phyloP scores from a whole-genome alignment of 2,329 filamentous ascomycete species.

The Colletotrichum navitas region DNA sequence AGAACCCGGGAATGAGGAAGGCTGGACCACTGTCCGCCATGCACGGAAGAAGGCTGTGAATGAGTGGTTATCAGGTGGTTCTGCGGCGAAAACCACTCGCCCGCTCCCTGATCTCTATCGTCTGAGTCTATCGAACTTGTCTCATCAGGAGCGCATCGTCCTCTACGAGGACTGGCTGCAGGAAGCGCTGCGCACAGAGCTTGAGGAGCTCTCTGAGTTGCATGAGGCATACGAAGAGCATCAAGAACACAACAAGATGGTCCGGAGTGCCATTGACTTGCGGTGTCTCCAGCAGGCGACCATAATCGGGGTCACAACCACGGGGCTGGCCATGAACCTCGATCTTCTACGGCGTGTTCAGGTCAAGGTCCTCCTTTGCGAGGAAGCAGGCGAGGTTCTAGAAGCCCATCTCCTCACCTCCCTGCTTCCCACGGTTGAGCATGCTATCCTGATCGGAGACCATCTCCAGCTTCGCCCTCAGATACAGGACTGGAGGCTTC shows the following conservation, averaged over 20 bases:
- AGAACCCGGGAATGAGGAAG: slow-evolving; percentile 27
- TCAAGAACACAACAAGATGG: slow-evolving; percentile 39
- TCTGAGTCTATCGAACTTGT: background rate
- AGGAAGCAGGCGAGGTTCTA: slow-evolving; percentile 77
- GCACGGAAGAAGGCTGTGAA: background rate
- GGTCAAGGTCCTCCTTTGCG: slow-evolving; percentile 71
- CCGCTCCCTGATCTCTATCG: slow-evolving; percentile 9
- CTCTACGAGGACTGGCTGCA: slow-evolving; percentile 42
- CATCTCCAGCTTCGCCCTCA: slow-evolving; percentile 72
- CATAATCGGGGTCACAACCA: slow-evolving; percentile 72
- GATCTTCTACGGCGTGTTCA: slow-evolving; percentile 61
- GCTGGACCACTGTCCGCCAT: slow-evolving; percentile 45
- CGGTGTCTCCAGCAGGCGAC: slow-evolving; percentile 55
- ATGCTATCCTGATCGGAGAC: slow-evolving; percentile 74
- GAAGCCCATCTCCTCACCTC: slow-evolving; percentile 73
- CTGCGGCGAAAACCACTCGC: background rate
- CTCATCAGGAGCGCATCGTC: background rate
- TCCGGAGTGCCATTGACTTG: slow-evolving; percentile 51
- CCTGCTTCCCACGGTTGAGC: slow-evolving; percentile 70
- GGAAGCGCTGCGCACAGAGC: slow-evolving; percentile 3
- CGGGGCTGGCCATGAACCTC: slow-evolving; percentile 66
- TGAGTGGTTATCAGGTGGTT: slow-evolving; percentile 23
- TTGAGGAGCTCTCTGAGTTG: background rate
- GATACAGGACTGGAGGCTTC: slow-evolving; percentile 67
- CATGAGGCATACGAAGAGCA: slow-evolving; percentile 12